Percentiles rank a stretch among this genome's conserved stretches.
phyloP scores from a whole-genome alignment of 1,139 yeast species.

The Debaryomyces nepalensis region DNA sequence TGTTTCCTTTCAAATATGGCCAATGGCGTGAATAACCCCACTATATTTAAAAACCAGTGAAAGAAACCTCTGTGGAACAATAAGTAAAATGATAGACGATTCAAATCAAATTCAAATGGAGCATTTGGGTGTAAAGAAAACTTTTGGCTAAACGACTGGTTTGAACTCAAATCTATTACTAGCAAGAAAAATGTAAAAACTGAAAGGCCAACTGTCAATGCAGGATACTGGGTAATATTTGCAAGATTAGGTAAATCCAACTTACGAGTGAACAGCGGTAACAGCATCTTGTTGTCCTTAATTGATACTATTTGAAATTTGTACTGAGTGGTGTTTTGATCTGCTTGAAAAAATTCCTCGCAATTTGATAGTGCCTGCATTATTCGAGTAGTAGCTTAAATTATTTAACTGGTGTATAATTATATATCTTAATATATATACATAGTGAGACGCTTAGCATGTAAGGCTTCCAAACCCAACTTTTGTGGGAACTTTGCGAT shows the following conservation, averaged over 20 bases:
- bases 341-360: background rate
- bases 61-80: conserved; percentile 64
- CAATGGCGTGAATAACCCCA: conserved; percentile 64
- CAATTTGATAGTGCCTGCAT: too few species aligned
- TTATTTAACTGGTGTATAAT: too few species aligned
- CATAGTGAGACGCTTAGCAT: too few species aligned
- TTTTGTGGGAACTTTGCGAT: too few species aligned
- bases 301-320: background rate
- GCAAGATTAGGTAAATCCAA: conserved; percentile 15
- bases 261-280: conserved; percentile 15
- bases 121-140: conserved; percentile 59
- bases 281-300: conserved; percentile 14
- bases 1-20: conserved; percentile 71
- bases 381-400: too few species aligned
- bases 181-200: conserved; percentile 54
- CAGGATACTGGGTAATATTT: conserved; percentile 46
- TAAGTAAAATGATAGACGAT: conserved; percentile 75
- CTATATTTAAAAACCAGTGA: conserved; percentile 68
- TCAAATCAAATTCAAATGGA: conserved; percentile 58
- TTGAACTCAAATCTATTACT: conserved; percentile 32
- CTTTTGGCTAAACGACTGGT: conserved; percentile 23
- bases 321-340: background rate
- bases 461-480: too few species aligned
- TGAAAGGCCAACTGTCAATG: conserved; percentile 66
- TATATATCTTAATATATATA: too few species aligned